Percentiles rank a stretch among this genome's conserved stretches.
phyloP scores from a whole-genome alignment of 768 basidiomycete genomes.

The Chalciporus piperatus region DNA sequence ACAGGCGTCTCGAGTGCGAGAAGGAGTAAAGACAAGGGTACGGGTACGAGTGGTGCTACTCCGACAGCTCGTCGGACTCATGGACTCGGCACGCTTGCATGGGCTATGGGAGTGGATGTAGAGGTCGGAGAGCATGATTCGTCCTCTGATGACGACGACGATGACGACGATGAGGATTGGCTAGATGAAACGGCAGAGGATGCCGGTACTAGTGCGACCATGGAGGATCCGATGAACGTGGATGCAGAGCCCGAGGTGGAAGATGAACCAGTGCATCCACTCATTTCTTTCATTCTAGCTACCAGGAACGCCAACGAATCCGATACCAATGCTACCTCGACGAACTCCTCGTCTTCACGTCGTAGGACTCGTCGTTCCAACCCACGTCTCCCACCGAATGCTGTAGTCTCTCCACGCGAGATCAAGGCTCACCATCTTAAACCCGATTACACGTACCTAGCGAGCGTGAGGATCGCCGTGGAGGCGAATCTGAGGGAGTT shows the following conservation, averaged over 20 bases:
- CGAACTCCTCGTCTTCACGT: conserved; percentile 4
- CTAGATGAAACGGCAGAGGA: conserved; percentile 3
- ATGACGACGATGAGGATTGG: conserved; percentile 24
- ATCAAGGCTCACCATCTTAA: conserved; percentile 31
- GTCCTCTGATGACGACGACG: conserved; percentile 7
- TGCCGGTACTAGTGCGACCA: background rate
- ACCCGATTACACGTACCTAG: conserved; percentile 52
- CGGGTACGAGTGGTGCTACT: background rate
- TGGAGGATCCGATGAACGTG: background rate
- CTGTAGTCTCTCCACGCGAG: conserved; percentile 15
- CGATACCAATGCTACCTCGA: background rate
- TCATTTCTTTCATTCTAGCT: conserved; percentile 11
- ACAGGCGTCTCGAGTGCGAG: background rate
- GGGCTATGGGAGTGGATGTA: conserved; percentile 16
- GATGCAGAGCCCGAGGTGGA: conserved; percentile 13
- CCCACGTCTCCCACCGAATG: conserved; percentile 12
- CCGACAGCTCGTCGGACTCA: background rate
- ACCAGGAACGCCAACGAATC: background rate
- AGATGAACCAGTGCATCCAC: conserved; percentile 6
- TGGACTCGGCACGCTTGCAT: conserved; percentile 14
- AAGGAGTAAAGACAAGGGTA: background rate
- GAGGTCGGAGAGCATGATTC: conserved; percentile 8
- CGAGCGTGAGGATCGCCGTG: conserved; percentile 48
- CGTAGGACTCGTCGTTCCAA: conserved; percentile 19
- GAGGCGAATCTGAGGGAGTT: conserved; percentile 50